Percentiles rank a stretch among this genome's conserved stretches.
Conservation (phyloP, 805 yeast genomes). For the Saccharomycopsis microspora region DNA sequence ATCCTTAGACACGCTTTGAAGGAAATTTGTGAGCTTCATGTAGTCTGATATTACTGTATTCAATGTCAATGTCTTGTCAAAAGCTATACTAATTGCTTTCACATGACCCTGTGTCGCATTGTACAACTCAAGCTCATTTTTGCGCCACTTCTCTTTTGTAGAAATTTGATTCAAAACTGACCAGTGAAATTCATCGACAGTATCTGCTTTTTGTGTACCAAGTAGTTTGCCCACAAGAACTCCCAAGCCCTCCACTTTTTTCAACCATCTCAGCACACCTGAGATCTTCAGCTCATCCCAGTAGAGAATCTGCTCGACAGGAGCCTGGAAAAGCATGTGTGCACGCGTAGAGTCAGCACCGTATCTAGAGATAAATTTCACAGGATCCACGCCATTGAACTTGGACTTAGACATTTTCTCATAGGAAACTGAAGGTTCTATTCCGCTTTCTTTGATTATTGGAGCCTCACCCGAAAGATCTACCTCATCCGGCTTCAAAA, state of each 20-base stretch:
- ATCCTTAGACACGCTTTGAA: slow-evolving; percentile 29
- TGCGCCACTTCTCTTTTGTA: slow-evolving; percentile 19
- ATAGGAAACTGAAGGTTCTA: slow-evolving; percentile 41
- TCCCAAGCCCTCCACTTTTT: neutral
- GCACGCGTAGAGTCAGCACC: slow-evolving; percentile 96
- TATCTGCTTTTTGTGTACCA: neutral
- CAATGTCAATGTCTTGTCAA: slow-evolving; percentile 46
- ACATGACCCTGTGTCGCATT: slow-evolving; percentile 42
- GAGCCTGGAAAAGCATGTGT: slow-evolving; percentile 86
- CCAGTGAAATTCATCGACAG: neutral
- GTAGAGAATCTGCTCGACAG: slow-evolving; percentile 64
- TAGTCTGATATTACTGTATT: slow-evolving; percentile 84
- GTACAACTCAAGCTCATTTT: slow-evolving; percentile 43
- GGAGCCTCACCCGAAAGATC: neutral
- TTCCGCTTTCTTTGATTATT: slow-evolving; percentile 40
- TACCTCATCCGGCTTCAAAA: slow-evolving; percentile 64
- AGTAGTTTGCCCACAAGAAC: neutral
- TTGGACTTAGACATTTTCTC: slow-evolving; percentile 98
- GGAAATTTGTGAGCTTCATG: slow-evolving; percentile 67
- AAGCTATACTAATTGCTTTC: slow-evolving; percentile 43
- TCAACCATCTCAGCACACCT: slow-evolving; percentile 83
- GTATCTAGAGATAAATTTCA: slow-evolving; percentile 54
- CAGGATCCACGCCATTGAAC: slow-evolving; percentile 89
- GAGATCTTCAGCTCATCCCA: slow-evolving; percentile 88
- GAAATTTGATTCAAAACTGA: neutral